Percentiles rank a stretch among this genome's conserved stretches.
Conservation (phyloP, 192 early-diverging fungal genomes). For the Fimicolochytrium jonesii region DNA sequence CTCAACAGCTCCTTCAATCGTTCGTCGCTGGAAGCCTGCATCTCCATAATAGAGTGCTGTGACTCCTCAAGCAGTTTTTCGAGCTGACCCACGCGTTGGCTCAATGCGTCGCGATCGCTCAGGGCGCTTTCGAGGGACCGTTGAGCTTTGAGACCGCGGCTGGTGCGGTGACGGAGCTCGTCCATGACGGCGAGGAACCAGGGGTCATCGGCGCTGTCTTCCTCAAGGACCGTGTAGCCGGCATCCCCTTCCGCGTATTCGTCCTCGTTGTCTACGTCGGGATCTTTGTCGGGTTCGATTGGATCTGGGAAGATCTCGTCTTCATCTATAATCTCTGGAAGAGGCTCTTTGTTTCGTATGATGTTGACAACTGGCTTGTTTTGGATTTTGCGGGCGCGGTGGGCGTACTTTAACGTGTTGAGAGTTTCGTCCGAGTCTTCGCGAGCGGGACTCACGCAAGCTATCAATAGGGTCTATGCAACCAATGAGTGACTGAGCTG, state of each 20-base stretch:
- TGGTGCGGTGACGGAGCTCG: conserved; percentile 39
- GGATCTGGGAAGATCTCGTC: no score
- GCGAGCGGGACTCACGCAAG: conserved; percentile 64
- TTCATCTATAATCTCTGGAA: no score
- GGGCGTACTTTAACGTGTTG: conserved; percentile 87
- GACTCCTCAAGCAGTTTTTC: neutral
- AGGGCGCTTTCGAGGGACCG: conserved; percentile 10
- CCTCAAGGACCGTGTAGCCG: neutral
- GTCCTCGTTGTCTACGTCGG: neutral
- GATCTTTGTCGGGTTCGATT: conserved; percentile 1
- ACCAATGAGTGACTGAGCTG: no score
- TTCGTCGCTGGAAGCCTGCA: conserved; percentile 3
- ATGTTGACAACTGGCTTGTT: conserved; percentile 48
- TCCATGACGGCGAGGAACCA: conserved; percentile 38
- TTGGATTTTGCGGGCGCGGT: conserved; percentile 50
- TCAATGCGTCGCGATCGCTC: neutral
- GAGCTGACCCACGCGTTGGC: conserved; percentile 6
- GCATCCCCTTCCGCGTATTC: neutral
- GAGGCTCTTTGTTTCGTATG: no score
- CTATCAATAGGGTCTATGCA: conserved; percentile 49
- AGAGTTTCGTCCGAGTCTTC: conserved; percentile 84
- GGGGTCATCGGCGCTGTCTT: conserved; percentile 15
- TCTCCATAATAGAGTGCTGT: neutral
- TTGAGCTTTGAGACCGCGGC: conserved; percentile 19
- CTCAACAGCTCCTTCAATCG: neutral